Base-by-base conservation (phyloP, 495 filamentous ascomycete species). In the Penicillium bialowiezense region DNA sequence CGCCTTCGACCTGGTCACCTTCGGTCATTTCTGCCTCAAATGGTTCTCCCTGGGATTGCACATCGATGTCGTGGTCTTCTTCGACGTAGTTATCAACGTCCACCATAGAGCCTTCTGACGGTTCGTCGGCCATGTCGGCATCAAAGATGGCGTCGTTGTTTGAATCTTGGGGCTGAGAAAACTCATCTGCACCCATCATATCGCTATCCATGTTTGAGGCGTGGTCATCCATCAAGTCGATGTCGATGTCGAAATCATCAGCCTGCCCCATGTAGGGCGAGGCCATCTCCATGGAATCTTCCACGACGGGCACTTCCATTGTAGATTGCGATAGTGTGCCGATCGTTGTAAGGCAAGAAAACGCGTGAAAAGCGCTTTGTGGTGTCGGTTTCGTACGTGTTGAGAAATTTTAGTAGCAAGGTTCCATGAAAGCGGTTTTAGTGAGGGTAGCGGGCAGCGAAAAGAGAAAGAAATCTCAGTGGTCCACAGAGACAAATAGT, bases 231-330 rank as follows among this genome's bases (percentile, higher is more conserved):
- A 80, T 78, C 14, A 86, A 69, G 59, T 91, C 86, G 53, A 90
- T 72, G 53, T 90, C 86, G 54, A 90, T 86, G 47, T 90, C 87
- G 44, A 88, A 85, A 52, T 88, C 84, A 59, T 89, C 84, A 34
- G 73, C 78, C 33, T 70, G 67, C 2, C 67, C 73, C 13, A 67
- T 60, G 32, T 73, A 73, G 21, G 73, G 73, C 34, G 74, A 74
- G 14, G 69, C 75, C 64, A 80, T 73, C 48, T 79, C 79, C 80
- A 85, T 84, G 39, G 64, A 69, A 41, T 76, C 71, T 38, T 75
- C 71, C 21, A 60, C 44, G 17, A 47, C 43, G n/a, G 70, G 67
- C n/a, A 65, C 58, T 36, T 75, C 71, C 72, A 75, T 76, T 26
- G 58, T 51, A 36, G 67, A 28, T 57, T 69, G 64, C 24, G 56